These are phyloP conservation scores for Patellaria atrata DNA, from an alignment of 495 filamentous ascomycete species.

Conservation along the genomic window DNA sequence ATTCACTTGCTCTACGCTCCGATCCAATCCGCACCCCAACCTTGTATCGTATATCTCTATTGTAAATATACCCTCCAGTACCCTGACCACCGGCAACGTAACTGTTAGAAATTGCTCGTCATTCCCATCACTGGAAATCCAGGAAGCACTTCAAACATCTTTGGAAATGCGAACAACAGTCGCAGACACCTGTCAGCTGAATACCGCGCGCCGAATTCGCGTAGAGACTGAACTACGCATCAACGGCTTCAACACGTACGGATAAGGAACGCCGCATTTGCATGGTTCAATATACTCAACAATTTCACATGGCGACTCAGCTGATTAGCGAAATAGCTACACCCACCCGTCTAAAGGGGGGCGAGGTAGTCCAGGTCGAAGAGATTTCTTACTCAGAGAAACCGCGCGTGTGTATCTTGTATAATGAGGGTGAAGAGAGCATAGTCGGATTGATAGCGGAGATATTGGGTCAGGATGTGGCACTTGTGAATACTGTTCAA, in stretches of 20 bases:
- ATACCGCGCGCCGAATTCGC: conserved; percentile 20
- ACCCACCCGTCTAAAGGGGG: conserved; percentile 15
- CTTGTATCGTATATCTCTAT: no score
- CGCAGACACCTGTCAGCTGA: conserved; percentile 14
- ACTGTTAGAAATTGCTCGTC: no score
- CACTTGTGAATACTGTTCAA: conserved; percentile 13
- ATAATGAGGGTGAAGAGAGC: conserved; percentile 21
- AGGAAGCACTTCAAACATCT: no score
- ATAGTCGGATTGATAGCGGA: conserved; percentile 25
- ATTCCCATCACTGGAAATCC: no score
- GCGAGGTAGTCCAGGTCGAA: conserved; percentile 20
- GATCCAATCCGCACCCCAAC: no score
- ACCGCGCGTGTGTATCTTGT: conserved; percentile 25
- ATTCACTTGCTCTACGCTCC: no score
- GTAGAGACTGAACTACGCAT: conserved; percentile 21
- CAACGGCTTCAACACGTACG: conserved; percentile 24
- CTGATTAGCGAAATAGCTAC: conserved; percentile 13
- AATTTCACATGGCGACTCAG: conserved; percentile 20
- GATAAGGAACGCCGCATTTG: conserved; percentile 9
- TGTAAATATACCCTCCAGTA: no score
- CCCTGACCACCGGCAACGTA: no score
- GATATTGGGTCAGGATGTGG: conserved; percentile 25
- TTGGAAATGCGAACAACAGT: conserved; percentile 20
- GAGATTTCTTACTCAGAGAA: conserved; percentile 20
- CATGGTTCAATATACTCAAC: not conserved